Conservation (phyloP, 2,329 filamentous ascomycete genomes). For the Talaromyces sp. region DNA sequence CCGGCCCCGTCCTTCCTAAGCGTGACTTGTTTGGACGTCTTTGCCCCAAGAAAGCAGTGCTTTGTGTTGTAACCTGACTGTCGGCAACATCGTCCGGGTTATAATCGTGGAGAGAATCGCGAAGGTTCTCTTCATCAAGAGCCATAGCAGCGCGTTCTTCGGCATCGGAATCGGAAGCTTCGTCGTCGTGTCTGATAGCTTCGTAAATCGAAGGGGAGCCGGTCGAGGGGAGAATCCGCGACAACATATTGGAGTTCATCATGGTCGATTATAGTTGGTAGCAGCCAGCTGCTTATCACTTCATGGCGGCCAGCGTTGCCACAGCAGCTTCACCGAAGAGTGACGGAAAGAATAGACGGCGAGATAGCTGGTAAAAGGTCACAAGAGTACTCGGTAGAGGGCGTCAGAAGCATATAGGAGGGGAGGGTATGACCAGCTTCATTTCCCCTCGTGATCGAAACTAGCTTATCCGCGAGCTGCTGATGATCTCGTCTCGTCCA, state of each 20-base stretch:
- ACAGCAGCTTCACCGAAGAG: neutral
- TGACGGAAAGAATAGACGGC: neutral
- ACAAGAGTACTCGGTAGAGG: neutral
- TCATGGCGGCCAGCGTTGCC: constrained; percentile 6
- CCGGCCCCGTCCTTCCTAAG: constrained; percentile 17
- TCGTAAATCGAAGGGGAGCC: constrained; percentile 47
- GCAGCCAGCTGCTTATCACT: neutral
- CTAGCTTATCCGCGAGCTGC: neutral
- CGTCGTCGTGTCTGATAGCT: constrained; percentile 43
- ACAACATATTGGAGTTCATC: constrained; percentile 41
- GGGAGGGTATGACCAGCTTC: neutral
- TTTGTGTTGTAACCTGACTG: constrained; percentile 45
- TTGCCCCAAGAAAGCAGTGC: constrained; percentile 34
- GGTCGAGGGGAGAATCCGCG: constrained; percentile 44
- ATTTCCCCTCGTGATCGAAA: neutral
- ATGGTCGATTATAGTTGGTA: constrained; percentile 20
- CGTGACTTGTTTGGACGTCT: constrained; percentile 21
- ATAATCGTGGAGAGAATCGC: constrained; percentile 50
- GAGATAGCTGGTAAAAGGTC: neutral
- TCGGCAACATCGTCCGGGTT: constrained; percentile 52
- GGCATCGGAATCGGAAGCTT: constrained; percentile 43
- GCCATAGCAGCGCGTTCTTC: constrained; percentile 46
- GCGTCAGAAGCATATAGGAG: neutral
- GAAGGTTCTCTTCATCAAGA: constrained; percentile 47
- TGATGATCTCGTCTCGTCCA: neutral